Percentiles rank a stretch among this genome's conserved stretches.
These are phyloP conservation scores for Glycine soja DNA, from an alignment of 306 rosid genomes.

Conservation along the genomic window DNA sequence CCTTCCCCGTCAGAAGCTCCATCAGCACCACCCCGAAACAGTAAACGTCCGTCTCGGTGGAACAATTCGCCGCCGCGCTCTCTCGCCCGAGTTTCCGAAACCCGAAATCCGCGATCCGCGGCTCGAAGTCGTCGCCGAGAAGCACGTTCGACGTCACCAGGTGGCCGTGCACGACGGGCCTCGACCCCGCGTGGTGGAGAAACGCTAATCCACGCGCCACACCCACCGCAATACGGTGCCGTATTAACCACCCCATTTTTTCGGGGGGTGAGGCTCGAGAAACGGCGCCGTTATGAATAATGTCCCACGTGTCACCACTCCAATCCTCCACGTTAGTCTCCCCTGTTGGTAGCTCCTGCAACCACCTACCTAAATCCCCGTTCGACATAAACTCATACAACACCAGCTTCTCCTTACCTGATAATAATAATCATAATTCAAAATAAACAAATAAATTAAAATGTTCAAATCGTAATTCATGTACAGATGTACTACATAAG, in stretches of 20 bases:
- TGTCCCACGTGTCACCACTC: slow-evolving; percentile 93
- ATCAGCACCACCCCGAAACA: slow-evolving; percentile 94
- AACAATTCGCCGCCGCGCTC: slow-evolving; percentile 34
- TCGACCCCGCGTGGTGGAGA: slow-evolving; percentile 94
- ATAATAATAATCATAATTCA: too few species aligned
- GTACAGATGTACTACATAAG: too few species aligned
- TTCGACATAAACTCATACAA: slow-evolving; percentile 87
- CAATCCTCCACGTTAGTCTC: slow-evolving; percentile 94
- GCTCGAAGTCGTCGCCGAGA: slow-evolving; percentile 76
- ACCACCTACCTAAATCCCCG: slow-evolving; percentile 90
- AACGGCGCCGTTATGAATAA: slow-evolving; percentile 52
- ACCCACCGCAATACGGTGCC: slow-evolving; percentile 92
- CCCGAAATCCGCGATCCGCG: slow-evolving; percentile 83
- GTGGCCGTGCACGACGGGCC: slow-evolving; percentile 85
- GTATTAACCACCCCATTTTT: slow-evolving; percentile 77
- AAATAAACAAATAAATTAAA: background rate
- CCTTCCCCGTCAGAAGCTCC: slow-evolving; percentile 84
- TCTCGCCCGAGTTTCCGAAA: slow-evolving; percentile 36
- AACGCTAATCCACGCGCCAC: slow-evolving; percentile 93
- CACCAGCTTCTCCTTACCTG: slow-evolving; percentile 89
- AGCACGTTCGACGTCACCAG: slow-evolving; percentile 74
- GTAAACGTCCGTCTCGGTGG: slow-evolving; percentile 78
- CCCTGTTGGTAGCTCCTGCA: slow-evolving; percentile 91
- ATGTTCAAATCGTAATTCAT: background rate
- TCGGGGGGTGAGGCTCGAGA: slow-evolving; percentile 57